Conservation (phyloP, 1,284 basidiomycete species). For the Pyrrhoderma lamaoense region DNA sequence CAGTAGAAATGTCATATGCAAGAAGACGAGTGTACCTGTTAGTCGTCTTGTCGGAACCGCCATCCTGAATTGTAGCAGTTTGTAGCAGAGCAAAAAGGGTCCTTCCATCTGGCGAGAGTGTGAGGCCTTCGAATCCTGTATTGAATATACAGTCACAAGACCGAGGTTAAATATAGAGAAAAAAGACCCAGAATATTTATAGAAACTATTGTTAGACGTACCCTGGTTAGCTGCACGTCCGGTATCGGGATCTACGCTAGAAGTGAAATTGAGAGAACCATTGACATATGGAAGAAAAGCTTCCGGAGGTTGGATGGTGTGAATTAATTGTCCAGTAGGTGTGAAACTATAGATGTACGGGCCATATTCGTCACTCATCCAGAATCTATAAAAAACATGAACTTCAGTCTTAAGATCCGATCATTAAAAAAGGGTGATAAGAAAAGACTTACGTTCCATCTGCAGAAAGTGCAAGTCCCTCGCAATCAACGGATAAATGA, state of each 20-base stretch:
- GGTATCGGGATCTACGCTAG: conserved; percentile 40
- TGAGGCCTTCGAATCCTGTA: conserved; percentile 59
- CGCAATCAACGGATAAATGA: conserved; percentile 50
- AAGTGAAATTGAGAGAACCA: conserved; percentile 51
- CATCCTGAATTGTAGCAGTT: conserved; percentile 58
- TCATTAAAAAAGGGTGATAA: no score
- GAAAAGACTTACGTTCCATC: conserved; percentile 45
- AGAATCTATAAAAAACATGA: conserved; percentile 34
- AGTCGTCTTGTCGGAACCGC: conserved; percentile 40
- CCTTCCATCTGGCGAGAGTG: conserved; percentile 39
- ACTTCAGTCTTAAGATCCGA: conserved; percentile 6
- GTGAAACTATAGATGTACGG: conserved; percentile 59
- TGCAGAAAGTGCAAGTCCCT: conserved; percentile 50
- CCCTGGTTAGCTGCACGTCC: conserved; percentile 45
- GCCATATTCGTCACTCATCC: conserved; percentile 64
- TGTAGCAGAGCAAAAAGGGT: conserved; percentile 59
- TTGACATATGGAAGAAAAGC: conserved; percentile 44
- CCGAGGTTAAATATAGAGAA: neutral
- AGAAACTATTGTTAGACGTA: conserved; percentile 22
- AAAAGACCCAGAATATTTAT: neutral
- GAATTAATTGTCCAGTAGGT: conserved; percentile 39
- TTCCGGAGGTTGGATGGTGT: conserved; percentile 52
- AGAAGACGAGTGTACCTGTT: conserved; percentile 49
- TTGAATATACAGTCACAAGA: neutral
- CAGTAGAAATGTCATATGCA: conserved; percentile 42